A percentile compares a stretch with the other conserved stretches of the same genome.
These are phyloP conservation scores for Macrophomina phaseolina DNA, from an alignment of 2,329 filamentous ascomycete genomes.

Conservation along the genomic window DNA sequence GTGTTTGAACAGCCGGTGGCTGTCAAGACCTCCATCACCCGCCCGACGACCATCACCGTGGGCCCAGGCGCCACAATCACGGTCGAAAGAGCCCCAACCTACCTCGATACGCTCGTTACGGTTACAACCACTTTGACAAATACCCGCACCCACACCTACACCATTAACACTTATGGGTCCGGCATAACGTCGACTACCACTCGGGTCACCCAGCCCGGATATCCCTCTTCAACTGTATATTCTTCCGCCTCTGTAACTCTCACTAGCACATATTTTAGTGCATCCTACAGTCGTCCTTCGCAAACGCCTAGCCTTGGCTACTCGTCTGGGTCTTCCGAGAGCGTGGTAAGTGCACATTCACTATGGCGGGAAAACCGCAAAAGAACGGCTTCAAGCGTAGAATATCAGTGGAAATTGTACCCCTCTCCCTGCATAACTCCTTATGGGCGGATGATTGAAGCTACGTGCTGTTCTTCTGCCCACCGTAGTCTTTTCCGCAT, in stretches of 20 bases:
- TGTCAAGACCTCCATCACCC: background rate
- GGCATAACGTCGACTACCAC: background rate
- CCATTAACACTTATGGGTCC: background rate
- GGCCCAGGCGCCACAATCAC: background rate
- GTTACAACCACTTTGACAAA: background rate
- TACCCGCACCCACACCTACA: background rate
- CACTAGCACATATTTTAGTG: background rate
- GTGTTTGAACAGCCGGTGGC: conserved; percentile 15
- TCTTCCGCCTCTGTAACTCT: background rate
- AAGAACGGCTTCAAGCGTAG: too few species aligned
- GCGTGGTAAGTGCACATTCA: background rate
- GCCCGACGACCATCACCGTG: background rate
- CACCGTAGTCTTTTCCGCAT: too few species aligned
- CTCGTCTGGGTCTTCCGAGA: background rate
- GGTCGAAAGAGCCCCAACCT: background rate
- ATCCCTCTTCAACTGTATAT: background rate
- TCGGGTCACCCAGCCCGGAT: background rate
- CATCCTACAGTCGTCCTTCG: background rate
- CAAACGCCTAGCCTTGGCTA: background rate
- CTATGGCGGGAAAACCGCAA: too few species aligned
- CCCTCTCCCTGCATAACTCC: too few species aligned
- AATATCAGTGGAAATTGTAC: too few species aligned
- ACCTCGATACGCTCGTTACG: conserved; percentile 9
- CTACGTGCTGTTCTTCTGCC: too few species aligned
- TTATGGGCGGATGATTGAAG: too few species aligned